Evolutionary conservation across 768 basidiomycete genomes (phyloP), one percentile per base, ranked within the genome.

Genomic region (Psilocybe tampanensis): DNA sequence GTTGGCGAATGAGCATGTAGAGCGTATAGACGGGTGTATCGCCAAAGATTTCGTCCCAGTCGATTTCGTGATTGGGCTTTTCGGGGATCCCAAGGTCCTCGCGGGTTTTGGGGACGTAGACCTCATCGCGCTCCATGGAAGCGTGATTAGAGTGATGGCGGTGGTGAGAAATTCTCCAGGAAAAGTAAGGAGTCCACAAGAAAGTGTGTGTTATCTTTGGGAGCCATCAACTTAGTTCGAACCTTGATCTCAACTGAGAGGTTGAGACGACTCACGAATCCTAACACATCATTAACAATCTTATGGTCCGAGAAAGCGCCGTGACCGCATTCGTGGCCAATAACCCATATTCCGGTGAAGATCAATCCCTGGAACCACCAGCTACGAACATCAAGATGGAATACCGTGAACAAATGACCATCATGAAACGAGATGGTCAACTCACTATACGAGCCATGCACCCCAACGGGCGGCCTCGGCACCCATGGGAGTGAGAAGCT

Each of bases 291-390:
- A 57, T 83, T 84, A 52, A 83, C 64, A 22, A 70, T 66, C 62
- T 72, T 76, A 66, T 79, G 64, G 56, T 78, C 72, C 11, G 82
- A 84, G 66, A 84, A 84, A 4, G 82, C 82, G 13, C 80, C 78
- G 64, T 85, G 83, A 9, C 83, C 83, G 61, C 82, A 83, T 80
- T 85, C 83, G 57, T 85, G 83, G 18, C 83, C 83, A 43, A 85
- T 82, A 26, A 84, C 81, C 82, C 82, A 85, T 36, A 84, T 74
- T 7, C 82, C 83, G 3, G 82, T 82, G 56, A 84, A 79, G 26
- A 81, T 77, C n/a, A 84, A 74, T 15, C 82, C 82, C 66, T 85
- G 83, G 64, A 83, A 82, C 83, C 82, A 85, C 81, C 83, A 85
- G 62, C 81, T 83, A 53, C 49, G 26, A 47, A 36, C 32, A 22